Evolutionary conservation across 2,329 filamentous ascomycete genomes (phyloP).

Genomic region (Xenoacremonium recifei): DNA sequence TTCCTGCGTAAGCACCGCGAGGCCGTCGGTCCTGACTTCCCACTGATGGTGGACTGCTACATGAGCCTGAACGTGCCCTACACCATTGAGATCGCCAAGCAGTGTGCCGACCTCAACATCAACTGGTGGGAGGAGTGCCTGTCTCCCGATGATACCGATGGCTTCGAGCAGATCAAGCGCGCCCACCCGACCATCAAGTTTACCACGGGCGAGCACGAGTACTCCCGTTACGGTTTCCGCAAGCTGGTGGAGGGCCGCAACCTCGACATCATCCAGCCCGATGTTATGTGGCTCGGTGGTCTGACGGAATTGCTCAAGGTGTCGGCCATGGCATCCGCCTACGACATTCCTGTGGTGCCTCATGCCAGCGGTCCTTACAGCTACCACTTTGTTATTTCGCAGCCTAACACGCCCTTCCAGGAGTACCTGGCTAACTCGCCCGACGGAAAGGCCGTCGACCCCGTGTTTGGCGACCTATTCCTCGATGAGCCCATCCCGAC

Average conservation of each 20-base stretch:
- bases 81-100: constrained; percentile 86
- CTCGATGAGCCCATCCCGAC: constrained; percentile 85
- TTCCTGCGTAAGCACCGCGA: constrained; percentile 84
- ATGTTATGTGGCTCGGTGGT: constrained; percentile 97
- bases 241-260: constrained; percentile 91
- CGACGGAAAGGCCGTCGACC: constrained; percentile 84
- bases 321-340: constrained; percentile 83
- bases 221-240: constrained; percentile 90
- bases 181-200: constrained; percentile 90
- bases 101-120: constrained; percentile 79
- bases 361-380: constrained; percentile 92
- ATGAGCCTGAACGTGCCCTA: constrained; percentile 94
- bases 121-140: constrained; percentile 98
- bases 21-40: constrained; percentile 84
- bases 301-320: constrained; percentile 90
- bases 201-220: constrained; percentile 95
- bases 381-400: constrained; percentile 93
- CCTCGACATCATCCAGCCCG: constrained; percentile 90
- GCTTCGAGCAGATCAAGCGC: constrained; percentile 84
- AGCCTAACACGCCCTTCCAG: constrained; percentile 91
- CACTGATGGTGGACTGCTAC: constrained; percentile 94
- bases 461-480: constrained; percentile 91
- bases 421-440: constrained; percentile 93
- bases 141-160: constrained; percentile 87
- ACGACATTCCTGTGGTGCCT: constrained; percentile 93